Percentiles rank a stretch among this genome's conserved stretches.
phyloP scores from a whole-genome alignment of 768 basidiomycete genomes.

The Steccherinum ochraceum region DNA sequence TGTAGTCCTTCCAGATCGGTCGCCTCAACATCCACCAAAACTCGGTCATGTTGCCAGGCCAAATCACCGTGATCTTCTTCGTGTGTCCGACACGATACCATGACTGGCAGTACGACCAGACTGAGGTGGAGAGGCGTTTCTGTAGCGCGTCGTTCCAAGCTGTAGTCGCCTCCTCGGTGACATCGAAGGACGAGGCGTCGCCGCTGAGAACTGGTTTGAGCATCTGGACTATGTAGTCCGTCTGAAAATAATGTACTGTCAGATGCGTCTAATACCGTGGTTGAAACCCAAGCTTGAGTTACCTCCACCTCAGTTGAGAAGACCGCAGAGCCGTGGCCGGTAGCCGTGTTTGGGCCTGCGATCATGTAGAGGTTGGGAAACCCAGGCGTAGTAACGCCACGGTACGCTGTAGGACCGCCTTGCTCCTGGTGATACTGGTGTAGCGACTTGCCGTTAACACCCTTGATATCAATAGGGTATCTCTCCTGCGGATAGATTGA shows the following conservation, averaged over 20 bases:
- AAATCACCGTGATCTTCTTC: constrained; percentile 11
- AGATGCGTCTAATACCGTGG: neutral
- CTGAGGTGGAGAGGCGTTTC: neutral
- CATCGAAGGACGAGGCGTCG: constrained; percentile 16
- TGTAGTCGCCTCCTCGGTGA: constrained; percentile 9
- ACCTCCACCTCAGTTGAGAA: constrained; percentile 17
- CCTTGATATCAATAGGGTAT: constrained; percentile 14
- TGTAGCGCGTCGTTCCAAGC: constrained; percentile 23
- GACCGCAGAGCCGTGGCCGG: constrained; percentile 17
- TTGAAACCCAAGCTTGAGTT: neutral
- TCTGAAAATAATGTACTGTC: no score
- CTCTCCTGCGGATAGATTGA: no score
- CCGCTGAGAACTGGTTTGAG: constrained; percentile 10
- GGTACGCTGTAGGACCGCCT: constrained; percentile 28
- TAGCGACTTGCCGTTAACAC: constrained; percentile 17
- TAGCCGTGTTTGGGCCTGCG: constrained; percentile 15
- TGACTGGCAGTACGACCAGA: constrained; percentile 7
- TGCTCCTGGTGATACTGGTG: constrained; percentile 23
- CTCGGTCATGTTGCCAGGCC: constrained; percentile 5
- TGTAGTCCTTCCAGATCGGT: constrained; percentile 11
- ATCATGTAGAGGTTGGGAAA: constrained; percentile 32
- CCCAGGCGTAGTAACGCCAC: constrained; percentile 26
- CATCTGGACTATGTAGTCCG: constrained; percentile 12
- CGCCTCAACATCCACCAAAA: constrained; percentile 10
- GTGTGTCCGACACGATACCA: constrained; percentile 8